Base-by-base conservation (phyloP, 352 stramenopile genomes). In the Phytophthora pinifolia region DNA sequence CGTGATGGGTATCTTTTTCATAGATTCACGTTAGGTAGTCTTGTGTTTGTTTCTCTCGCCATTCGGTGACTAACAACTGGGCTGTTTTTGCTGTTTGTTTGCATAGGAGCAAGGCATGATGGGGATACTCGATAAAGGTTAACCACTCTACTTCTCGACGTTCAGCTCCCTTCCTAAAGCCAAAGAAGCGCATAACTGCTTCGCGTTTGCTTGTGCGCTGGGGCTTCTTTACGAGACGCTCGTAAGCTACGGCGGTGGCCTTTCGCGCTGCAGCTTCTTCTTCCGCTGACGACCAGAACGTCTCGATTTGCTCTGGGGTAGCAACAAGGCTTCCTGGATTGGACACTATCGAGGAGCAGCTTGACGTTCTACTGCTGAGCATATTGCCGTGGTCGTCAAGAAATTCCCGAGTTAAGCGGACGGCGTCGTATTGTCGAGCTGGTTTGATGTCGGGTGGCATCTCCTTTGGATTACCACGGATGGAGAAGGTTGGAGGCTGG, bases 221-320 rank as follows among this genome's bases (percentile, higher is more conserved):
- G 12, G 54, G 54, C n/a, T 64, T 65, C 32, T 68, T 65, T 14
- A 68, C 60, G 15, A 68, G 47, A 3, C 60, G 60, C 39, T 68
- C 60, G 22, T 68, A 68, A 6, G 60, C 60, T 35, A 51, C 25
- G 32, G 45, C 54, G 30, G 54, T 68, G 20, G 54, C 60, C 33
- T 50, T 59, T 9, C 54, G 54, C 13, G 56, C 54, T 12, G 36
- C 54, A 10, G 32, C 9, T 51, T 68, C 60, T 30, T 68, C 60
- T 36, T 52, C 36, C 14, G 30, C 9, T 17, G 60, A 61, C 43
- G 35, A 47, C 60, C 60, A 68, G 17, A 62, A 70, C 55, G 55
- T 29, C 22, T 60, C 55, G 34, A 65, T 62, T 20, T 70, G 43
- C 12, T 53, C 56, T 20, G 46, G 48, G 6, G 47, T 65, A 14